Percentiles rank a stretch among this genome's conserved stretches.
phyloP scores from a whole-genome alignment of 2,329 filamentous ascomycete genomes.

The Alternaria panax region DNA sequence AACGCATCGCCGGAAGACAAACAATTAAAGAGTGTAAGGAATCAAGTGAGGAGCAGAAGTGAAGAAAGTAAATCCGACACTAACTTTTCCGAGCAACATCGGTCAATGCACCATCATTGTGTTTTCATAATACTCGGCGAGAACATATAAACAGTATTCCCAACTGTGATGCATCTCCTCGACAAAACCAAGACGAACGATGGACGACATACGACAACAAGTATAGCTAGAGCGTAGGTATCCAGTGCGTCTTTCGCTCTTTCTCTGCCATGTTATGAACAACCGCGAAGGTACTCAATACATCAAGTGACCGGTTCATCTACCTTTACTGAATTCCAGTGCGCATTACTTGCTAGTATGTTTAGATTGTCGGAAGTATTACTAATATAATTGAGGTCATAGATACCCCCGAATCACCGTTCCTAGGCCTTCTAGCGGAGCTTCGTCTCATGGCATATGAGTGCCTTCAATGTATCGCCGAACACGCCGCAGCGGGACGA shows the following conservation, averaged over 20 bases:
- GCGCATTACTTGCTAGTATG: background rate
- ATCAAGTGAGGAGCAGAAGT: too few species aligned
- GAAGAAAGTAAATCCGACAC: too few species aligned
- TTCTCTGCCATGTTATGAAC: background rate
- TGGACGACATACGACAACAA: background rate
- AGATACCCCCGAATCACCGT: background rate
- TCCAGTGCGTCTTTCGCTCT: background rate
- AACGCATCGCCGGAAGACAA: background rate
- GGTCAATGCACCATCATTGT: too few species aligned
- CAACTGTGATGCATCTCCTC: too few species aligned
- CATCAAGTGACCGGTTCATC: background rate
- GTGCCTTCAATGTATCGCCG: background rate
- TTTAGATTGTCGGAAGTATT: background rate
- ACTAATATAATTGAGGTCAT: background rate
- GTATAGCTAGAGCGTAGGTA: background rate
- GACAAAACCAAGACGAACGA: too few species aligned
- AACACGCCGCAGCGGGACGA: background rate
- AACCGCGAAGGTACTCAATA: background rate
- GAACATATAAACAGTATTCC: too few species aligned
- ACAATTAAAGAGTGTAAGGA: too few species aligned
- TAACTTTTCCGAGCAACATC: too few species aligned
- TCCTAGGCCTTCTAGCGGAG: background rate
- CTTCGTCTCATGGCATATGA: background rate
- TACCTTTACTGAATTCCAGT: background rate
- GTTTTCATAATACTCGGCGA: too few species aligned